These are phyloP conservation scores for Penicillium verrucosum DNA, from an alignment of 2,329 filamentous ascomycete genomes.

Conservation along the genomic window DNA sequence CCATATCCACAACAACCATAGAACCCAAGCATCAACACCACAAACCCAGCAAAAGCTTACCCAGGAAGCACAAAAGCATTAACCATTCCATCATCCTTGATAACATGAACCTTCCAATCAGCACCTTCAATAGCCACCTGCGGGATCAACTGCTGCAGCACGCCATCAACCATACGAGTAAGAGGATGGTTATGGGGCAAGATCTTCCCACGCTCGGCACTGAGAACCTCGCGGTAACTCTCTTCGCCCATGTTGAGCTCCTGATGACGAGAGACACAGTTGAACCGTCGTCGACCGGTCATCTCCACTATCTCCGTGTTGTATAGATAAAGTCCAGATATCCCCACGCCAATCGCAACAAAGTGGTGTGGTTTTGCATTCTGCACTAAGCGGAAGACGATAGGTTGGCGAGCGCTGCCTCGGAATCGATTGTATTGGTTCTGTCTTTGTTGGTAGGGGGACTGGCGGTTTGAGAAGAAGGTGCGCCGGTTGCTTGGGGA, in stretches of 20 bases:
- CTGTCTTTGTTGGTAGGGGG: constrained; percentile 11
- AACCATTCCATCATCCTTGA: constrained; percentile 45
- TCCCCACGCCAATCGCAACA: constrained; percentile 39
- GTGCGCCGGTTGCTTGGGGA: not conserved
- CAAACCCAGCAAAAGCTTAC: constrained; percentile 27
- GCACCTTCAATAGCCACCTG: constrained; percentile 45
- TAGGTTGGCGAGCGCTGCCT: constrained; percentile 6
- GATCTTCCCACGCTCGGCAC: constrained; percentile 47
- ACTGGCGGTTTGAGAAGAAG: constrained; percentile 7
- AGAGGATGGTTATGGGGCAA: constrained; percentile 51
- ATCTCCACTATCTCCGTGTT: constrained; percentile 58
- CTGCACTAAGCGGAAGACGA: constrained; percentile 17
- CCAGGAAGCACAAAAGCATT: constrained; percentile 64
- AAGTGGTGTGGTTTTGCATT: constrained; percentile 29
- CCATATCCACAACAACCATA: not conserved
- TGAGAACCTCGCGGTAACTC: constrained; percentile 49
- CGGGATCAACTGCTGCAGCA: constrained; percentile 55
- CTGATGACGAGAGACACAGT: constrained; percentile 47
- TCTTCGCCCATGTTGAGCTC: constrained; percentile 46
- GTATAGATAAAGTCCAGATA: constrained; percentile 51
- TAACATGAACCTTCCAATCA: constrained; percentile 59
- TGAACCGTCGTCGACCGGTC: constrained; percentile 58
- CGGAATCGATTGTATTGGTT: constrained; percentile 23
- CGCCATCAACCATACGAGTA: constrained; percentile 49
- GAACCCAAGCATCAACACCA: not conserved